Base-by-base conservation (phyloP, 1,284 basidiomycete genomes). In the Ceratobasidium sp. region DNA sequence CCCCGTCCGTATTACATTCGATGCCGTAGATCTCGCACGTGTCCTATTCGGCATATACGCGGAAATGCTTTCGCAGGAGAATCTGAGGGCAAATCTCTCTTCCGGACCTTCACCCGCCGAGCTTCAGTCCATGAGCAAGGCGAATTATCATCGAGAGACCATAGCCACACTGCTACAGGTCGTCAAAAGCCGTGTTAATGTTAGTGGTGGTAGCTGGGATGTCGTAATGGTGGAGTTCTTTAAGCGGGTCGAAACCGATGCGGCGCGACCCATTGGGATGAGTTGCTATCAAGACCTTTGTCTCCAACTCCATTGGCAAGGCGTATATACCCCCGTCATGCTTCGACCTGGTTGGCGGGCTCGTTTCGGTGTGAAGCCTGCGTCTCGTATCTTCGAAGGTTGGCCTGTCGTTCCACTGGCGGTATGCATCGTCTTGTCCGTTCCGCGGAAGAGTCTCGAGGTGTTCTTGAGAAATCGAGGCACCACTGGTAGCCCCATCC, bases 81-180 rank as follows among this genome's bases (percentile, higher is more conserved):
- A 51, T 33, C 29, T 45, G 22, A 31, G 47, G 47, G 29, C 29
- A n/a, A 48, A 15, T 1, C 4, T 60, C 22, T 17, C 36, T 17
- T 9, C 17, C 19, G 11, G 24, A 22, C 51, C 56, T 1, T 44
- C 41, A 19, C 22, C 27, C 22, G 11, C 47, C 24, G 17, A 33
- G 47, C 6, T 59, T 2, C 11, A 50, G 1, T 31, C 36, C 0
- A 51, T 50, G 29, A 19, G 15, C 11, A 45, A 48, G 14, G 27
- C 31, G 27, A 48, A 51, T 6, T 73, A 63, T 33, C 72, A 73
- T 14, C 60, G 60, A 15, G 72, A 73, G 27, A 64, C 50, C 4
- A 8, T 64, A 8, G 60, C 24, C 1, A 1, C 48, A 1, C 27
- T 73, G 3, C 11, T 44, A 4, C 27, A 59, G 19, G 15, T 22